Evolutionary conservation across 1,284 basidiomycete species (phyloP), one percentile per base, ranked within the genome.

Genomic region (Cutaneotrichosporon cutaneum): DNA sequence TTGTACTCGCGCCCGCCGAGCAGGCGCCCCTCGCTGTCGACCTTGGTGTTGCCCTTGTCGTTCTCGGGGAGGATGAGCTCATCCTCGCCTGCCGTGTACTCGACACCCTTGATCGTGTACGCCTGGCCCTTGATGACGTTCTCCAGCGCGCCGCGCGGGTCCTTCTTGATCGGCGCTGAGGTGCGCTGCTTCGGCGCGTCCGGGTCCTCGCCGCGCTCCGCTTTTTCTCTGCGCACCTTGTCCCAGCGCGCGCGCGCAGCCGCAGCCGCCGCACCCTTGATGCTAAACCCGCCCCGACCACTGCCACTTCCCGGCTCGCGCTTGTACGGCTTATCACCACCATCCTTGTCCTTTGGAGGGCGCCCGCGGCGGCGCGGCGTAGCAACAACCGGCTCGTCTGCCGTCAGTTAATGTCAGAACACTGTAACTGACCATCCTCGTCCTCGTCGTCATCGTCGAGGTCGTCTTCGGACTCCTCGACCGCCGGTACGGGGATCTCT

Each of bases 1-100:
- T 94, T 96, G 84, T 92, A 97, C 63, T 85, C 83, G 55, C 95
- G 87, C 48, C 88, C 93, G 58, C 89, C 95, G 3, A 90, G 85
- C 27, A 99, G 77, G 66, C 88, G 87, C 6, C 95, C 95, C 64
- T 88, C 84, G 58, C 81, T 81, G 74, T 98, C 94, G 36, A 99
- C 88, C 82, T 99, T 99, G 62, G 87, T 85, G 75, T 98, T 90
- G 16, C 95, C 95, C 66, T 88, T 92, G 45, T 86, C 84, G 72
- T 98, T 90, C 52, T 90, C 85, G 1, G 88, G 87, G 5, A 93
- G 89, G 53, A 89, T 81, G 67, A 94, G 87, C 79, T 95, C 94
- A 76, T 98, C 94, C 45, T 89, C 88, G 47, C 92, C 89, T 55
- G 96, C 88, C 48, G 87, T 81, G 74, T 89, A 90, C 16, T 86